Base-by-base conservation (phyloP, 1,139 yeast genomes). In the Sugiyamaella neomexicana region DNA sequence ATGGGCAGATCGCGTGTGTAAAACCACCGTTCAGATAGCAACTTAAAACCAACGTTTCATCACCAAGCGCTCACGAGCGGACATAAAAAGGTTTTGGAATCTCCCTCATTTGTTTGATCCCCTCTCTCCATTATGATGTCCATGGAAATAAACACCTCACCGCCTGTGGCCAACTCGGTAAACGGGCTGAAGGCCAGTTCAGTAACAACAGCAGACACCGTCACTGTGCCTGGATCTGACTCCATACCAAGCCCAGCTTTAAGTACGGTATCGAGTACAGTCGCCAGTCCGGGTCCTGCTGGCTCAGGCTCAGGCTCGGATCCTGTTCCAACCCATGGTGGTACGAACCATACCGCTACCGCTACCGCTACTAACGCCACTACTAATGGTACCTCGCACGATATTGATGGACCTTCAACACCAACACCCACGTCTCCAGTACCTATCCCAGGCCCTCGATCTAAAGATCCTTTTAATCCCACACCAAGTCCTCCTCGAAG, bases 401-500 rank as follows among this genome's bases (percentile, higher is more conserved):
- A 29, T 31, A 20, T 2, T 16, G 10, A 8, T 29, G 2, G 16
- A 3, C 23, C 51, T 17, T 25, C 34, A 3, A 29, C 34, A 12
- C 17, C 29, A 29, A 23, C 38, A 15, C 51, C 42, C 15, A 34
- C 38, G 5, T 12, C 38, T 9, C 16, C 15, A 2, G 27, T 40
- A 2, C 13, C 40, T 2, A 27, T 42, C 34, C 39, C 51, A 15
- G 51, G 40, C 12, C 46, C 45, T n/a, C 39, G 45, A n/a, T 37
- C 40, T 20, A 47, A 37, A n/a, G 51, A 47, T 40, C 51, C 51
- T 13, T 39, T 47, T 17, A 47, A 47, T 40, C 51, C 51, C 27
- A 47, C 51, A 1, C 51, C 51, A 6, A 47, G 51, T 38, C 43
- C 52, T 20, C 51, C 51, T 7, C 47, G 62, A 32, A 52, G 64